These are phyloP conservation scores for Magnolia changhungtana DNA, from an alignment of 164 flowering plant species.

Conservation along the genomic window DNA sequence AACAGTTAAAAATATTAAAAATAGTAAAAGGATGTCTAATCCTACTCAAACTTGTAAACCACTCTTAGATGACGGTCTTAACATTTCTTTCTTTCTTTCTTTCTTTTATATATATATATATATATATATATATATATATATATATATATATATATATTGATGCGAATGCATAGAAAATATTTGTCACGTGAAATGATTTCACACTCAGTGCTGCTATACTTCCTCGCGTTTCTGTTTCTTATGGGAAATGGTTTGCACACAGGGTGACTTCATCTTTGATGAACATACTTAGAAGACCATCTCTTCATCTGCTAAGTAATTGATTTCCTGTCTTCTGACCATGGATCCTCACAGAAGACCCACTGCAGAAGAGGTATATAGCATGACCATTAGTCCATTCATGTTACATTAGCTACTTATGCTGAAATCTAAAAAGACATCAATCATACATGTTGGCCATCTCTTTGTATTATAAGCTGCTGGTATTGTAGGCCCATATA, in stretches of 20 bases:
- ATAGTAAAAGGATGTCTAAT: no score
- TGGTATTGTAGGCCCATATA: background rate
- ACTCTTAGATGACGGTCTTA: no score
- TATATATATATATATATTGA: no score
- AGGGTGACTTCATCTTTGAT: conserved; percentile 69
- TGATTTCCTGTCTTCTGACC: conserved; percentile 53
- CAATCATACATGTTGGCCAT: background rate
- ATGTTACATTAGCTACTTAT: background rate
- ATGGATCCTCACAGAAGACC: conserved; percentile 64
- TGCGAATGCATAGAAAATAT: no score
- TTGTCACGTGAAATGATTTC: no score
- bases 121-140: no score
- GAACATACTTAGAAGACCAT: conserved; percentile 75
- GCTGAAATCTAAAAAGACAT: no score
- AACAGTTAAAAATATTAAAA: no score
- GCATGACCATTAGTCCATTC: conserved; percentile 3
- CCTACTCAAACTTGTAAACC: no score
- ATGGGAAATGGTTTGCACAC: conserved; percentile 3
- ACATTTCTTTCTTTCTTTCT: no score
- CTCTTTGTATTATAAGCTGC: background rate
- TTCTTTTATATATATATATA: no score
- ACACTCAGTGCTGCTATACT: background rate
- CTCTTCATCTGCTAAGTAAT: conserved; percentile 58
- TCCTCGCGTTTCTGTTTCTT: background rate
- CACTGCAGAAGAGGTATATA: conserved; percentile 57